Percentiles rank a stretch among this genome's conserved stretches.
phyloP scores from a whole-genome alignment of 2,329 filamentous ascomycete genomes.

The Apiospora malaysiana region DNA sequence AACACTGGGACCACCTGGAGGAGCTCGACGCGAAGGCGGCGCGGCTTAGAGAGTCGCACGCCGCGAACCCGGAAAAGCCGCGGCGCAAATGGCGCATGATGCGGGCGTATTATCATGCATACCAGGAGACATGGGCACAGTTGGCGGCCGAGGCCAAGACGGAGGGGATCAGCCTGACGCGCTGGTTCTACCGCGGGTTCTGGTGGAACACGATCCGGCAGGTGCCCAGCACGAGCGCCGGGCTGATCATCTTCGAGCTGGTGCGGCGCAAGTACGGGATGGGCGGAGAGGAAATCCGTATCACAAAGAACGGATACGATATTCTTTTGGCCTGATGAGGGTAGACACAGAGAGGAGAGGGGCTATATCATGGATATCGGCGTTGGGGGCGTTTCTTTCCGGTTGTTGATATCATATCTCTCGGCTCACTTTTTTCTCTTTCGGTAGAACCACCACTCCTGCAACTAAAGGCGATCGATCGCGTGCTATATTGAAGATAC shows the following conservation, averaged over 20 bases:
- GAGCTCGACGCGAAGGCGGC: constrained; percentile 69
- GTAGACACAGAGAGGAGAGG: neutral
- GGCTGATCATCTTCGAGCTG: constrained; percentile 79
- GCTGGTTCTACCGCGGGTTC: constrained; percentile 75
- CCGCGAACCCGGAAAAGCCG: constrained; percentile 40
- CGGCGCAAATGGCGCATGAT: constrained; percentile 58
- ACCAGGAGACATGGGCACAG: constrained; percentile 69
- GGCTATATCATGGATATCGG: neutral
- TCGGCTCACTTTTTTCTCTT: neutral
- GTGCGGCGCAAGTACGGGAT: constrained; percentile 75
- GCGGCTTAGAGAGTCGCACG: constrained; percentile 46
- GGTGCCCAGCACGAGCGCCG: constrained; percentile 78
- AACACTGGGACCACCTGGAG: constrained; percentile 76
- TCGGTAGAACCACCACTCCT: neutral
- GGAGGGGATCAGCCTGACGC: constrained; percentile 61
- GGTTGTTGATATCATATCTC: neutral
- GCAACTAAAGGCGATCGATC: neutral
- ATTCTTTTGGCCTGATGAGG: constrained; percentile 63
- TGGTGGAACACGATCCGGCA: constrained; percentile 75
- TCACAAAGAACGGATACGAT: constrained; percentile 73
- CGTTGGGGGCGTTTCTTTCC: neutral
- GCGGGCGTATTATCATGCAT: constrained; percentile 72
- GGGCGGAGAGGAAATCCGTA: constrained; percentile 65
- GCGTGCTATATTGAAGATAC: neutral
- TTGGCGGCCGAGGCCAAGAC: constrained; percentile 62